These are phyloP conservation scores for Boletellus ananas DNA, from an alignment of 768 basidiomycete species.

Conservation along the genomic window DNA sequence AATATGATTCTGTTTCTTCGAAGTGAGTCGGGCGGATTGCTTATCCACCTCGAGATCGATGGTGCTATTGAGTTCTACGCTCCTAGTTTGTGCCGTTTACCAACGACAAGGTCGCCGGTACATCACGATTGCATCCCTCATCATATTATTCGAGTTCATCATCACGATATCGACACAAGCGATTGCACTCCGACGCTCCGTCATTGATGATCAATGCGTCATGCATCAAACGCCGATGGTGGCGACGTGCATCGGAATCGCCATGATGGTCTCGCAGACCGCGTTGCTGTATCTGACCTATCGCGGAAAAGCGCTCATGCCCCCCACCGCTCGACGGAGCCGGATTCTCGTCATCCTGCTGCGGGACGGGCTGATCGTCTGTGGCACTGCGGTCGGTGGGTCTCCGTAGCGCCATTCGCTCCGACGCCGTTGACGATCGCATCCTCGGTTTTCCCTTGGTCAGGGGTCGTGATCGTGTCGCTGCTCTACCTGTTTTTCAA, in stretches of 20 bases:
- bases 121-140: background rate
- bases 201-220: slow-evolving; percentile 10
- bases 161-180: background rate
- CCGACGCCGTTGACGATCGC: background rate
- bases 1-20: slow-evolving; percentile 16
- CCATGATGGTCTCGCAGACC: slow-evolving; percentile 9
- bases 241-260: background rate
- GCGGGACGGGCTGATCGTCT: slow-evolving; percentile 16
- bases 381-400: slow-evolving; percentile 8
- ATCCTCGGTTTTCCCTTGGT: background rate
- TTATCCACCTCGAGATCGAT: background rate
- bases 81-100: slow-evolving; percentile 15
- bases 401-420: background rate
- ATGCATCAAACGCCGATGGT: background rate
- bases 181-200: background rate
- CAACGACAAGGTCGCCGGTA: background rate
- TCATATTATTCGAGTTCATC: slow-evolving; percentile 6
- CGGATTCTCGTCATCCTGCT: slow-evolving; percentile 9
- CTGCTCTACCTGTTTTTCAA: slow-evolving; percentile 1
- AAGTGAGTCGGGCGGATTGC: slow-evolving; percentile 11
- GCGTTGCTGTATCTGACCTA: slow-evolving; percentile 15
- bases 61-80: background rate
- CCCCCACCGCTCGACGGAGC: slow-evolving; percentile 10
- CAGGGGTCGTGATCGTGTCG: background rate
- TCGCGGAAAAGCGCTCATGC: slow-evolving; percentile 10